phyloP scores from a whole-genome alignment of 2,329 filamentous ascomycete species.

The Clonostachys sp. region DNA sequence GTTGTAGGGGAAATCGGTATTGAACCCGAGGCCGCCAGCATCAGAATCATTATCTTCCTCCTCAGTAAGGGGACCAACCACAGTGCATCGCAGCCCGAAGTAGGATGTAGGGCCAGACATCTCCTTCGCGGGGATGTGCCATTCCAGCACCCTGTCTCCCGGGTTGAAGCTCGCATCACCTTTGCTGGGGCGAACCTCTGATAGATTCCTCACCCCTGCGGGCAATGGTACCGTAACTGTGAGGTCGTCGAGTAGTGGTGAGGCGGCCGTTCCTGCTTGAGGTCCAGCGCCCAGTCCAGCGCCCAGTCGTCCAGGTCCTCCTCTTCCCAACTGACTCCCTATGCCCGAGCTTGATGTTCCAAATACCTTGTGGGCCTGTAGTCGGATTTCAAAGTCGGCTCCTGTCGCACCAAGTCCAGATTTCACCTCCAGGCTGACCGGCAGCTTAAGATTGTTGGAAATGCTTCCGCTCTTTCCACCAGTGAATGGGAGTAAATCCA shows the following conservation, averaged over 20 bases:
- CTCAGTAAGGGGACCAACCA: conserved; percentile 59
- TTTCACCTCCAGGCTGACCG: conserved; percentile 76
- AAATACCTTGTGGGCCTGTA: conserved; percentile 67
- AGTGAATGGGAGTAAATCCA: conserved; percentile 76
- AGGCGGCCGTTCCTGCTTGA: conserved; percentile 48
- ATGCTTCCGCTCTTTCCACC: conserved; percentile 50
- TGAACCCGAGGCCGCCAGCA: conserved; percentile 46
- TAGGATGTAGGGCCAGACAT: conserved; percentile 60
- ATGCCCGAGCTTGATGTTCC: conserved; percentile 16
- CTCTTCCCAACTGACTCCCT: conserved; percentile 32
- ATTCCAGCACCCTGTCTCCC: conserved; percentile 70
- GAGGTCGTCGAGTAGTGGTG: conserved; percentile 70
- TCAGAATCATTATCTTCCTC: conserved; percentile 42
- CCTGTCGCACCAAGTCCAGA: conserved; percentile 72
- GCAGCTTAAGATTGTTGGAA: conserved; percentile 68
- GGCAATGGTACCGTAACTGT: conserved; percentile 76
- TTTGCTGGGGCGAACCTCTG: conserved; percentile 73
- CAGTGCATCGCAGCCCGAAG: conserved; percentile 75
- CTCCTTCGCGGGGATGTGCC: conserved; percentile 78
- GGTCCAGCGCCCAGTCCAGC: conserved; percentile 14
- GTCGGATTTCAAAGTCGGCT: conserved; percentile 82
- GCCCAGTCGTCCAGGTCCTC: conserved; percentile 20
- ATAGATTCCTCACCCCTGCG: conserved; percentile 72
- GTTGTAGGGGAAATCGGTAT: conserved; percentile 45
- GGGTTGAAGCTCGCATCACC: conserved; percentile 82